Conservation (phyloP, 768 basidiomycete genomes). For the Leccinum subtestaceum region DNA sequence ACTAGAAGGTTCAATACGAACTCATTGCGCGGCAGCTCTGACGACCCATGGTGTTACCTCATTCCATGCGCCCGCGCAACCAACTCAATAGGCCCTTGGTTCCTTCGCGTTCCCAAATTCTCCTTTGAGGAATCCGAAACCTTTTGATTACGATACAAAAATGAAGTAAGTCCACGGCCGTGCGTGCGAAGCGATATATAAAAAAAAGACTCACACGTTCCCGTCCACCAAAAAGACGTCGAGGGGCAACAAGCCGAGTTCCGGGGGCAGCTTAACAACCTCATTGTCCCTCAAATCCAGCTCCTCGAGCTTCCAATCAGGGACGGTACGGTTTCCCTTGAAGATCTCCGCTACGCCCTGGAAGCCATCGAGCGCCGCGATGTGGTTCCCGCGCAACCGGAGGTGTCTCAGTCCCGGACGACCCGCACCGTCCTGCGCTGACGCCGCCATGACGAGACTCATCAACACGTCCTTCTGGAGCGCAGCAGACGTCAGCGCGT, state of each 20-base stretch:
- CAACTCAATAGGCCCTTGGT: constrained; percentile 79
- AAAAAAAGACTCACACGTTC: constrained; percentile 59
- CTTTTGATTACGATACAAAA: constrained; percentile 34
- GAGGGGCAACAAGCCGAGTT: constrained; percentile 70
- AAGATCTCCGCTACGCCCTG: constrained; percentile 59
- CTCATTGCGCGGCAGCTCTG: neutral
- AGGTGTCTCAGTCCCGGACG: constrained; percentile 64
- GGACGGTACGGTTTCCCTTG: constrained; percentile 58
- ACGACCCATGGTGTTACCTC: constrained; percentile 5
- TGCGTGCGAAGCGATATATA: neutral
- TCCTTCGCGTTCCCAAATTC: constrained; percentile 85
- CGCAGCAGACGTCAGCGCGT: constrained; percentile 54
- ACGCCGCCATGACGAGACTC: constrained; percentile 49
- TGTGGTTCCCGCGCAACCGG: constrained; percentile 64
- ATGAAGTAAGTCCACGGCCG: too few relatives aligned
- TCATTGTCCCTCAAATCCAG: constrained; percentile 82
- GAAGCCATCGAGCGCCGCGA: constrained; percentile 62
- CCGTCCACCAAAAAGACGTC: constrained; percentile 85
- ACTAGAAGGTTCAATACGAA: neutral
- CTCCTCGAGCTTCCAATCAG: constrained; percentile 77
- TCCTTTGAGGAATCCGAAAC: constrained; percentile 76
- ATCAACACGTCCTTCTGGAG: constrained; percentile 49
- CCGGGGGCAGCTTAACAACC: constrained; percentile 63
- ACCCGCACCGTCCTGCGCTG: constrained; percentile 23
- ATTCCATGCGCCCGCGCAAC: constrained; percentile 74